These are phyloP conservation scores for Populus ilicifolia DNA, from an alignment of 345 rosid genomes.

Conservation along the genomic window DNA sequence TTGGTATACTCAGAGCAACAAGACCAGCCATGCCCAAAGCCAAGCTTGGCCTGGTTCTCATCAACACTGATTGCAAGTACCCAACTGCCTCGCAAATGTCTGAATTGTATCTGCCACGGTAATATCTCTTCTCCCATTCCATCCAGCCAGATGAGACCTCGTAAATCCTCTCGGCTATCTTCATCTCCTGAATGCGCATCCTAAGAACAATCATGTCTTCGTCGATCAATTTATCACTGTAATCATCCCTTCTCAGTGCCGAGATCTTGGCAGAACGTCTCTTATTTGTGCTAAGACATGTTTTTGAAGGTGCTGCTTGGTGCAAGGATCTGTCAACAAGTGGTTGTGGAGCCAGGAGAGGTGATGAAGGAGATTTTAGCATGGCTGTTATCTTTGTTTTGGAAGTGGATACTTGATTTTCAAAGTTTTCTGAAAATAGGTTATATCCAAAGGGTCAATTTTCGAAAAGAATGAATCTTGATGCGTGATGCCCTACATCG, in stretches of 20 bases:
- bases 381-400: conserved; percentile 4
- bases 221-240: not conserved
- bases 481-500: too few relatives aligned
- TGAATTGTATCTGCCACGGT: not conserved
- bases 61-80: not conserved
- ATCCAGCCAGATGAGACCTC: not conserved
- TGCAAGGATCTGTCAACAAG: not conserved
- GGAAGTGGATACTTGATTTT: not conserved
- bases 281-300: not conserved
- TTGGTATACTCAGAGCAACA: not conserved
- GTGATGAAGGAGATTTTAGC: not conserved
- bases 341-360: not conserved
- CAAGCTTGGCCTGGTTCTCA: conserved; percentile 4
- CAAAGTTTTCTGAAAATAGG: not conserved
- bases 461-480: not conserved
- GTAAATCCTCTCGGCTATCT: not conserved
- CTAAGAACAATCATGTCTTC: conserved; percentile 12
- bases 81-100: conserved; percentile 6
- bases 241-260: not conserved
- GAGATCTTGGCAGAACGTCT: not conserved
- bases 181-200: conserved; percentile 8
- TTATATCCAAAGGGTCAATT: not conserved
- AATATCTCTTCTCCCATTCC: conserved; percentile 12
- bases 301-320: not conserved
- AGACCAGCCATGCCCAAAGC: not conserved